Conservation (phyloP, 371 early-diverging fungal genomes). For the Mucor racemosus region DNA sequence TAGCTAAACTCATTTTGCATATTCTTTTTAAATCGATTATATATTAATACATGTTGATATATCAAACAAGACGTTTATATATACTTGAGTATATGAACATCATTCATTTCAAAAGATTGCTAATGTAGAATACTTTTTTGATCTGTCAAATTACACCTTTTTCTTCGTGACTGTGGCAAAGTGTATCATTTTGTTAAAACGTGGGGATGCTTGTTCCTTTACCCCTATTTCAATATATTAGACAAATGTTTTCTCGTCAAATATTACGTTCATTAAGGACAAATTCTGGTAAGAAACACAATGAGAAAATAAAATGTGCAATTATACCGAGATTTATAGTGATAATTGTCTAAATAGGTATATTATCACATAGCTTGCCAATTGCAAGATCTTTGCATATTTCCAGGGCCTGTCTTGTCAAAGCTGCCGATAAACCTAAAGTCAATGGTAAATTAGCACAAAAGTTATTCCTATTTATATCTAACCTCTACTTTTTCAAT, state of each 20-base stretch:
- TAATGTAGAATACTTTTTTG: too few species aligned
- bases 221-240: not conserved
- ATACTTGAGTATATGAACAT: too few species aligned
- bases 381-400: constrained; percentile 14
- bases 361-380: not conserved
- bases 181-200: not conserved
- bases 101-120: too few species aligned
- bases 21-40: too few species aligned
- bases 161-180: constrained; percentile 6
- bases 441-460: constrained; percentile 10
- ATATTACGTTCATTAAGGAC: constrained; percentile 9
- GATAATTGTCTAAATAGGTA: not conserved
- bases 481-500: not conserved
- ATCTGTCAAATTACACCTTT: not conserved
- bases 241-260: constrained; percentile 18
- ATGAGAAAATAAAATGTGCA: not conserved
- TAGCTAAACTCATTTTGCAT: too few species aligned
- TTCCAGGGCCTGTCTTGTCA: constrained; percentile 6
- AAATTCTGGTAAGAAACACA: constrained; percentile 10
- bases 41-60: too few species aligned
- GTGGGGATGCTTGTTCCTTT: constrained; percentile 6
- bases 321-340: not conserved
- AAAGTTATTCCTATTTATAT: too few species aligned
- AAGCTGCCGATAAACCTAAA: constrained; percentile 7
- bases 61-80: too few species aligned